A percentile compares a stretch with the other conserved stretches of the same genome.
phyloP scores from a whole-genome alignment of 2,329 filamentous ascomycete genomes.

The Triangularia verruculosa region DNA sequence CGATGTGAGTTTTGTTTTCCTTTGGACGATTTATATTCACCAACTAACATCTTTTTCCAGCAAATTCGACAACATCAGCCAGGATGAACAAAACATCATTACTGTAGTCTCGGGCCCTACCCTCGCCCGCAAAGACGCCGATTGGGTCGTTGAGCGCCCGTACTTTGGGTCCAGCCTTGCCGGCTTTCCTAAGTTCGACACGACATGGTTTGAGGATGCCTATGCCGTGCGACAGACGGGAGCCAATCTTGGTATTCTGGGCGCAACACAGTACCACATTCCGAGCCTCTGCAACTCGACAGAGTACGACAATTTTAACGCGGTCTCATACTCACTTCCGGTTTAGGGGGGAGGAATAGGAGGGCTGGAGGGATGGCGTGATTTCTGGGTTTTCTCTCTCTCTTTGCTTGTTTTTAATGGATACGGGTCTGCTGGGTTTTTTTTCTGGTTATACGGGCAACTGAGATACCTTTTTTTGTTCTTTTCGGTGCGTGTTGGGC shows the following conservation, averaged over 20 bases:
- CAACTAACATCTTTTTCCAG: conserved; percentile 9
- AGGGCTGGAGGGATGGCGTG: background rate
- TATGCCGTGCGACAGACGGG: conserved; percentile 15
- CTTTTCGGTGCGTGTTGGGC: background rate
- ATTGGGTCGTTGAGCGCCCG: conserved; percentile 31
- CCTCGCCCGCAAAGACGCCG: conserved; percentile 26
- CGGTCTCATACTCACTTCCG: conserved; percentile 22
- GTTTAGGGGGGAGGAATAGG: background rate
- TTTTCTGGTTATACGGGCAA: background rate
- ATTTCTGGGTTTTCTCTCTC: background rate
- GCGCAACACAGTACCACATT: conserved; percentile 28
- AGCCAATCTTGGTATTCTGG: conserved; percentile 19
- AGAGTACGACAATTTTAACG: conserved; percentile 21
- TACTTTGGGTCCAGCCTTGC: conserved; percentile 20
- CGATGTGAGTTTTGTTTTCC: conserved; percentile 19
- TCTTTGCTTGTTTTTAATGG: background rate
- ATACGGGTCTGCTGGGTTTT: background rate
- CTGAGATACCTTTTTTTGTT: background rate
- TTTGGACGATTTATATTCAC: no score
- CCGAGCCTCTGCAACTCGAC: conserved; percentile 16
- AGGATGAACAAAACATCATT: conserved; percentile 18
- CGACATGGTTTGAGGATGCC: conserved; percentile 28
- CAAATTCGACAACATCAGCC: conserved; percentile 23
- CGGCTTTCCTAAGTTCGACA: conserved; percentile 25
- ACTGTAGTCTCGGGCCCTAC: conserved; percentile 16